These are phyloP conservation scores for Seiridium cupressi DNA, from an alignment of 2,329 filamentous ascomycete genomes.

Conservation along the genomic window DNA sequence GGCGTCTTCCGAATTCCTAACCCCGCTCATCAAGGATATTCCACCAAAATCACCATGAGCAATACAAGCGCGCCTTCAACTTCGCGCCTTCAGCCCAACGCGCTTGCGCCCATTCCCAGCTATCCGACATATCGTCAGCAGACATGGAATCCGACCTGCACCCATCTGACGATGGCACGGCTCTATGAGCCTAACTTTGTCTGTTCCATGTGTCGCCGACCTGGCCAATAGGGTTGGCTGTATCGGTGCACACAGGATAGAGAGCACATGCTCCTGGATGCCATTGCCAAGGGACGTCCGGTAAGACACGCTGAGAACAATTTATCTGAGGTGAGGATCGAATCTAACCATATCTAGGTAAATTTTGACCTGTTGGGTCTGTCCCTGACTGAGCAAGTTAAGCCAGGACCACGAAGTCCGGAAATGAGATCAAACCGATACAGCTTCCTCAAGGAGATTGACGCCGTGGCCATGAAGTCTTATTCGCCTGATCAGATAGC, in stretches of 20 bases:
- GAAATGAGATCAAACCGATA: slow-evolving; percentile 40
- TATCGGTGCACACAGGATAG: slow-evolving; percentile 58
- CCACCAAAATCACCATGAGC: background rate
- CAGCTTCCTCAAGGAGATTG: slow-evolving; percentile 44
- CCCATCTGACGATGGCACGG: slow-evolving; percentile 67
- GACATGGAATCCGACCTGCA: slow-evolving; percentile 45
- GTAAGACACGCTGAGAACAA: slow-evolving; percentile 15
- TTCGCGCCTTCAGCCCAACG: background rate
- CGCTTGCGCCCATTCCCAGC: background rate
- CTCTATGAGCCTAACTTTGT: slow-evolving; percentile 51
- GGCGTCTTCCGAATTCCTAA: background rate
- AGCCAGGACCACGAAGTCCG: slow-evolving; percentile 35
- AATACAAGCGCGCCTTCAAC: background rate
- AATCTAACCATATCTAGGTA: slow-evolving; percentile 12
- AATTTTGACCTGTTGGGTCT: slow-evolving; percentile 31
- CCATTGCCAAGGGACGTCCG: slow-evolving; percentile 23
- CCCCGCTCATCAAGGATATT: background rate
- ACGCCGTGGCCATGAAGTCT: slow-evolving; percentile 34
- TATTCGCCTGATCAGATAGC: slow-evolving; percentile 49
- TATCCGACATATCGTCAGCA: slow-evolving; percentile 10
- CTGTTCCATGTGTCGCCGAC: slow-evolving; percentile 58
- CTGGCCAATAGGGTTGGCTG: slow-evolving; percentile 65
- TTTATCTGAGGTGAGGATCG: too few species aligned
- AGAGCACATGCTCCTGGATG: slow-evolving; percentile 36
- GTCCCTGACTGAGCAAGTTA: slow-evolving; percentile 30